Evolutionary conservation across 2,329 filamentous ascomycete genomes (phyloP).

Genomic region (Setomelanomma holmii): DNA sequence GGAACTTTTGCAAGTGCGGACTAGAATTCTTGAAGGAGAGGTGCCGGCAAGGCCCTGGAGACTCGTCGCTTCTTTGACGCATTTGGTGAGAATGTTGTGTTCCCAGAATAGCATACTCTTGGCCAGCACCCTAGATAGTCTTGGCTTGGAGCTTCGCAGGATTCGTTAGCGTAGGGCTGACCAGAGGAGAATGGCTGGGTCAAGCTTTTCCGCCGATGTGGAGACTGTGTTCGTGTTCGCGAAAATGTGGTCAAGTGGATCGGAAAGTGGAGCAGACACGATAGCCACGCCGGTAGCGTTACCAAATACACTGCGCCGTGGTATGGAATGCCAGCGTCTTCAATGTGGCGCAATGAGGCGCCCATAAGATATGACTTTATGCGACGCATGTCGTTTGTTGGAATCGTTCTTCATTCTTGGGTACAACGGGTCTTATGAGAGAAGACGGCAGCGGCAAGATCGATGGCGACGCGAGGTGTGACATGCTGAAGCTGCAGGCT

Average conservation of each 20-base stretch:
- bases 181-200: background rate
- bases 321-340: background rate
- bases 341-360: background rate
- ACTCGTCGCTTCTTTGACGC: background rate
- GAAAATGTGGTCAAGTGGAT: background rate
- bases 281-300: background rate
- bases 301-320: too few relatives aligned
- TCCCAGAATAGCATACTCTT: background rate
- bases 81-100: background rate
- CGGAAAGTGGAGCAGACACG: background rate
- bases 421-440: too few relatives aligned
- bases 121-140: background rate
- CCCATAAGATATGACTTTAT: background rate
- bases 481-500: too few relatives aligned
- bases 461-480: too few relatives aligned
- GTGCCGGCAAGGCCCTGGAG: too few relatives aligned
- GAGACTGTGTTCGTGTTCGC: background rate
- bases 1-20: too few relatives aligned
- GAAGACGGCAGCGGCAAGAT: too few relatives aligned
- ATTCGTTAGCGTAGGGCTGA: background rate
- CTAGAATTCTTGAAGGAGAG: too few relatives aligned
- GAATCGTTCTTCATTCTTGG: background rate
- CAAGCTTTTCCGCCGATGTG: slow-evolving; percentile 4
- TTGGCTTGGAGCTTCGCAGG: background rate
- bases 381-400: background rate